Evolutionary conservation across 2,329 filamentous ascomycete species (phyloP).

Genomic region (Alternaria longipes): DNA sequence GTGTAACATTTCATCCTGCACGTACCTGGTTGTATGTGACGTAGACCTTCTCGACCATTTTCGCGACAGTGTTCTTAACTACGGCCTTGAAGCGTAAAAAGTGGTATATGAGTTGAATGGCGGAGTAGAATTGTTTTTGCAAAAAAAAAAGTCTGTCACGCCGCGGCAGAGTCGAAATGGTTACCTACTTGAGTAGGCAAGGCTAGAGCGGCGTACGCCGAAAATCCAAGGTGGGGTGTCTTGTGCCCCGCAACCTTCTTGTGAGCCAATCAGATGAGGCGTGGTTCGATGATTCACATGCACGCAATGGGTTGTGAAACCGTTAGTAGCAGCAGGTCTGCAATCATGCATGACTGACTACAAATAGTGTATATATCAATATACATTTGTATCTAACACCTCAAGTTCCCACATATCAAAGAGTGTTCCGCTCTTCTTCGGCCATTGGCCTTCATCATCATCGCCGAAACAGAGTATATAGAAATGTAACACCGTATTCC

Average conservation of each 20-base stretch:
- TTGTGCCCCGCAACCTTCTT: slow-evolving; percentile 6
- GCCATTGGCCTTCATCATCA: slow-evolving; percentile 4
- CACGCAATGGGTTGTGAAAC: background rate
- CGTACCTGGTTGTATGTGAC: slow-evolving; percentile 56
- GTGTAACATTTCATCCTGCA: slow-evolving; percentile 20
- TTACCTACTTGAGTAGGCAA: slow-evolving; percentile 20
- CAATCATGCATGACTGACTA: background rate
- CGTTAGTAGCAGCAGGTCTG: background rate
- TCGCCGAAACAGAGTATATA: slow-evolving; percentile 16
- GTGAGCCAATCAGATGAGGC: slow-evolving; percentile 5
- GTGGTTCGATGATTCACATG: slow-evolving; percentile 5
- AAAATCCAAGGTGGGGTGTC: slow-evolving; percentile 17
- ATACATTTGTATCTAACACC: background rate
- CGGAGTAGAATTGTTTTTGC: slow-evolving; percentile 2
- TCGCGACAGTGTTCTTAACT: slow-evolving; percentile 22
- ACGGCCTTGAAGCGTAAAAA: background rate
- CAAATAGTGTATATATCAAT: background rate
- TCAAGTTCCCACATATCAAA: slow-evolving; percentile 12
- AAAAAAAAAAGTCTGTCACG: slow-evolving; percentile 21
- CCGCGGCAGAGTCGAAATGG: slow-evolving; percentile 17
- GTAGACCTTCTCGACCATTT: slow-evolving; percentile 55
- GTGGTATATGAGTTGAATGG: background rate
- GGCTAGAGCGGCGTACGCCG: slow-evolving; percentile 19
- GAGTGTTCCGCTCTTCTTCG: slow-evolving; percentile 2
- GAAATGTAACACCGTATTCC: background rate